Base-by-base conservation (phyloP, 1,284 basidiomycete species). In the Papiliotrema fonsecae region DNA sequence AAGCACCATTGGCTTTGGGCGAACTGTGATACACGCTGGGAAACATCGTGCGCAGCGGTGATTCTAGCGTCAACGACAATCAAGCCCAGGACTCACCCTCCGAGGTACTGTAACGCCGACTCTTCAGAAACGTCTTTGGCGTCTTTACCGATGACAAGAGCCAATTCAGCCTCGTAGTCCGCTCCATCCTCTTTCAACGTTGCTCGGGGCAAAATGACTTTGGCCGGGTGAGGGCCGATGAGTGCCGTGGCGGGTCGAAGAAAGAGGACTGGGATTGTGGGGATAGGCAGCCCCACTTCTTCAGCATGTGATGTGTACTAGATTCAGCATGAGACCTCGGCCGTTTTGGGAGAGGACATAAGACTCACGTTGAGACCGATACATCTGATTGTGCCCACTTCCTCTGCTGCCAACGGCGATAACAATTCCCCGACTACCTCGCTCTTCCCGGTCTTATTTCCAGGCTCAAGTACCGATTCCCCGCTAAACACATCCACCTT, bases 111-210 rank as follows among this genome's bases (percentile, higher is more conserved):
- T 42, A 91, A 72, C 0, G 89, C 89, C 5, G 91, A 81, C 1
- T 77, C 80, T 61, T 86, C 85, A 0, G 78, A 77, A 11, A 93
- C 87, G 62, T 94, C 75, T 75, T 85, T 88, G 27, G 84, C 83
- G 0, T 82, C 71, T 64, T 85, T 87, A 26, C 88, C 88, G 30
- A 96, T 87, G 45, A 94, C 84, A 49, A 93, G 79, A 28, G 82
- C 86, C 13, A 96, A 75, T 62, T 96, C 91, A 41, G 88, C 84
- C 67, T 96, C 91, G 64, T 90, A 94, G 71, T 96, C 91, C 0
- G 87, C 82, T 21, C 84, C 77, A 2, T 83, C 78, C 22, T 88
- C 88, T 58, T 84, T 81, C 1, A 82, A 81, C 41, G 78, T 58
- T 4, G 58, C 49, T 42, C 57, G 62, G 24, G 70, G 70, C 14